These are phyloP conservation scores for Colletotrichum acutatum DNA, from an alignment of 2,329 filamentous ascomycete genomes.

Conservation along the genomic window DNA sequence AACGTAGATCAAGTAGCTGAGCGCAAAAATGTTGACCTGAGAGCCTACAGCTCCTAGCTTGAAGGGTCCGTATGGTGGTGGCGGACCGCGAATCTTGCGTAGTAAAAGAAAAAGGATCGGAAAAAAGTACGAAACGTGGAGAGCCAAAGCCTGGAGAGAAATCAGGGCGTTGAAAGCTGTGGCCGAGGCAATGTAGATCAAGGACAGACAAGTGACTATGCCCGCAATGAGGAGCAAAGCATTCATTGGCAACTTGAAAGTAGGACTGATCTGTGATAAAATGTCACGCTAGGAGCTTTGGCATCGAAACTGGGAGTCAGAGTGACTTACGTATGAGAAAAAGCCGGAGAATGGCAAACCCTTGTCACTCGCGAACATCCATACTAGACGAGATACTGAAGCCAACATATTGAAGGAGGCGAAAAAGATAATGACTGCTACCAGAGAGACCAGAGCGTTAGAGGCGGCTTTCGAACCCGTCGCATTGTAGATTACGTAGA, in stretches of 20 bases:
- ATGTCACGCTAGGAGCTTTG: not conserved
- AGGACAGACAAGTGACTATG: not conserved
- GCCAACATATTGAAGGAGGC: not conserved
- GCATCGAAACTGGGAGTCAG: rapidly evolving
- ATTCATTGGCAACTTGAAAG: not conserved
- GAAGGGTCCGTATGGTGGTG: not conserved
- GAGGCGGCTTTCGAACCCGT: not conserved
- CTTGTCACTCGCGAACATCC: not conserved
- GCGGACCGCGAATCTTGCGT: not conserved
- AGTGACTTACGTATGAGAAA: not conserved
- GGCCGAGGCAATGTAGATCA: not conserved
- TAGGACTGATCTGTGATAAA: not conserved
- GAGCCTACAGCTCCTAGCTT: not conserved
- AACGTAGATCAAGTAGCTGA: not conserved
- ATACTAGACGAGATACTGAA: not conserved
- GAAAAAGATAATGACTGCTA: not conserved
- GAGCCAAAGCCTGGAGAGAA: not conserved
- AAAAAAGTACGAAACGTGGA: not conserved
- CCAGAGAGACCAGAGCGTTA: not conserved
- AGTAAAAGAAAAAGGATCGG: not conserved
- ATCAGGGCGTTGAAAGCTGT: not conserved
- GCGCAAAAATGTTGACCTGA: not conserved
- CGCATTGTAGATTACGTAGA: not conserved
- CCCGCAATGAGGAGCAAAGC: not conserved
- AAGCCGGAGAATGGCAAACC: not conserved